These are phyloP conservation scores for Trichoderma reesei DNA, from an alignment of 495 filamentous ascomycete genomes.

Conservation along the genomic window DNA sequence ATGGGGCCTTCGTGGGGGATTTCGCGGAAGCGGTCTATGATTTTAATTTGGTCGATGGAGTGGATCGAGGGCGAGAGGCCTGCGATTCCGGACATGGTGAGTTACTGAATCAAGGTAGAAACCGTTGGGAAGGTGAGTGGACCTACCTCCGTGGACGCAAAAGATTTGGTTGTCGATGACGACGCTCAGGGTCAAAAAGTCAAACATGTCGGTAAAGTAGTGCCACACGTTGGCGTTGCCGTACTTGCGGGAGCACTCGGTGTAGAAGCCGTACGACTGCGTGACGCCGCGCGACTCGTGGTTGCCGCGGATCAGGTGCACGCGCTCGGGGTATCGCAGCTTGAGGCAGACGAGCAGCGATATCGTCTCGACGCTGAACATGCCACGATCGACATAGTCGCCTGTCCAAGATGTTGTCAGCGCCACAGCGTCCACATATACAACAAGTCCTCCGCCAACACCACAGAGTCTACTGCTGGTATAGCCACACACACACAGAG, in stretches of 20 bases:
- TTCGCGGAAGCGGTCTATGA: constrained; percentile 96
- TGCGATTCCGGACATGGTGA: constrained; percentile 14
- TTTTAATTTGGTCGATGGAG: constrained; percentile 98
- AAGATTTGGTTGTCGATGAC: constrained; percentile 99
- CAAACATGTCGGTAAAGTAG: constrained; percentile 99
- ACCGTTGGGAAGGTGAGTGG: neutral
- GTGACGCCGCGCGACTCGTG: constrained; percentile 96
- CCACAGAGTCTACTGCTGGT: too few species aligned
- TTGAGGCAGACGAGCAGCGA: constrained; percentile 92
- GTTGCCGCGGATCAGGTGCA: constrained; percentile 91
- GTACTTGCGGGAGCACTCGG: constrained; percentile 94
- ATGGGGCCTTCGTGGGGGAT: constrained; percentile 98
- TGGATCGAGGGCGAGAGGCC: constrained; percentile 91
- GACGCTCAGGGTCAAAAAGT: constrained; percentile 90
- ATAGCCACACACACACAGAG: too few species aligned
- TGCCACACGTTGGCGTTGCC: constrained; percentile 98
- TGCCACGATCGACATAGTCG: constrained; percentile 94
- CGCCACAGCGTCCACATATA: neutral
- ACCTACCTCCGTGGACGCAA: constrained; percentile 79
- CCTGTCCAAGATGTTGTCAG: constrained; percentile 35
- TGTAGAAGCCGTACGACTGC: constrained; percentile 98
- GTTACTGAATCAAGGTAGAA: neutral
- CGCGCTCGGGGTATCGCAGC: constrained; percentile 80
- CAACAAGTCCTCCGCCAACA: too few species aligned
- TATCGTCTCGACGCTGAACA: constrained; percentile 96